Percentiles rank a stretch among this genome's conserved stretches.
Conservation (phyloP, 2,329 filamentous ascomycete genomes). For the Beauveria scarabaeidicola region DNA sequence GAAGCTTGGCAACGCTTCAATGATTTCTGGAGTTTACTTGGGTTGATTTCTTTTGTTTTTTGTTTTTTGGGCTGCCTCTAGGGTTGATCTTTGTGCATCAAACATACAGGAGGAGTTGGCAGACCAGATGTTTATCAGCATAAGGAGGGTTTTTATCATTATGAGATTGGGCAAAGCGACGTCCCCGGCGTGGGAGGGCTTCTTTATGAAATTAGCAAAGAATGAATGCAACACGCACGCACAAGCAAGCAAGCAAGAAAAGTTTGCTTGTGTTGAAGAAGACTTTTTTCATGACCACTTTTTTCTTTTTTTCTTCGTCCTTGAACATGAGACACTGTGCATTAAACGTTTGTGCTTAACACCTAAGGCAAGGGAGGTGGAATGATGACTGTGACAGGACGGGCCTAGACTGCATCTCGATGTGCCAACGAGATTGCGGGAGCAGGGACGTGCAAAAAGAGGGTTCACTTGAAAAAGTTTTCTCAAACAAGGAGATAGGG, state of each 20-base stretch:
- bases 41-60: not conserved
- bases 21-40: constrained; percentile 1
- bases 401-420: not conserved
- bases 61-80: not conserved
- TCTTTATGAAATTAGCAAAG: constrained; percentile 3
- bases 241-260: not conserved
- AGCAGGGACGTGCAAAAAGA: no score
- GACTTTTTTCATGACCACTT: not conserved
- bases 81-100: not conserved
- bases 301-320: not conserved
- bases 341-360: not conserved
- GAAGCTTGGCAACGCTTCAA: not conserved
- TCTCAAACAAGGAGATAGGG: no score
- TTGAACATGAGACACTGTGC: not conserved
- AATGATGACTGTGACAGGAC: constrained; percentile 2
- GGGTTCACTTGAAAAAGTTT: no score
- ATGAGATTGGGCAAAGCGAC: not conserved
- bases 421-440: not conserved
- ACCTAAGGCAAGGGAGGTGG: not conserved
- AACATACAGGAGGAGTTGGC: not conserved
- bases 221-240: constrained; percentile 2
- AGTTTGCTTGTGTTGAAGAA: not conserved
- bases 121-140: not conserved
- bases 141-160: not conserved
- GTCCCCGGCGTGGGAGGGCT: constrained; percentile 1